Base-by-base conservation (phyloP, 176 grass and related monocot genomes). In the Olyra latifolia region DNA sequence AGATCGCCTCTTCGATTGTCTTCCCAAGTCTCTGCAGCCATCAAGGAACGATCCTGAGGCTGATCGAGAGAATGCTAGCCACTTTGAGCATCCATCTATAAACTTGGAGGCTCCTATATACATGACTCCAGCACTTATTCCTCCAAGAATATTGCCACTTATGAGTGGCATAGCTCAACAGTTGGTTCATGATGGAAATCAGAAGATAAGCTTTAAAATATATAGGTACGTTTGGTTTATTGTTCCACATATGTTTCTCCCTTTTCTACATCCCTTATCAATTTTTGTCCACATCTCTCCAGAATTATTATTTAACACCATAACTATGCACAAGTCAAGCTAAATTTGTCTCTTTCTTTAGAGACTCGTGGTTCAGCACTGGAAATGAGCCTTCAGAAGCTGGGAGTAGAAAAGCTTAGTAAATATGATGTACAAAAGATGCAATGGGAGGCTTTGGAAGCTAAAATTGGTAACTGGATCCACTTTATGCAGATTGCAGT, bases 371-470 rank as follows among this genome's bases (percentile, higher is more conserved):
- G 79, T 77, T 86, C 88, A 71, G 88, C 90, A 52, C 44, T 98
- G 85, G 88, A 98, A 80, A 64, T 67, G 35, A 95, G 92, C 81
- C 88, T 95, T 78, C 53, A 69, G 52, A 98, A 94, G 28, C 78
- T 95, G 49, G 95, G 95, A 66, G 90, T 95, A 29, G 95, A 93
- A 82, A 93, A 65, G 19, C 90, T 98, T 67, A 86, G 54, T 71
- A 98, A 92, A 93, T 92, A 98, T 78, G 92, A 95, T 84, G 95
- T 98, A 27, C 95, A 98, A 70, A 95, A 88, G 75, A 93, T 95
- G 90, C 90, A 92, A 58, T 95, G 92, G 88, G 95, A 95, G 53
- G 85, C 90, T 75, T 74, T 98, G 56, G 95, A 98, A 84, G 92
- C 90, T 71, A 98, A 95, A 86, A 98, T 95, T 91, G 89, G 87